A percentile compares a stretch with the other conserved stretches of the same genome.
Conservation (phyloP, 1,139 yeast genomes). For the Debaryomyces sp. region DNA sequence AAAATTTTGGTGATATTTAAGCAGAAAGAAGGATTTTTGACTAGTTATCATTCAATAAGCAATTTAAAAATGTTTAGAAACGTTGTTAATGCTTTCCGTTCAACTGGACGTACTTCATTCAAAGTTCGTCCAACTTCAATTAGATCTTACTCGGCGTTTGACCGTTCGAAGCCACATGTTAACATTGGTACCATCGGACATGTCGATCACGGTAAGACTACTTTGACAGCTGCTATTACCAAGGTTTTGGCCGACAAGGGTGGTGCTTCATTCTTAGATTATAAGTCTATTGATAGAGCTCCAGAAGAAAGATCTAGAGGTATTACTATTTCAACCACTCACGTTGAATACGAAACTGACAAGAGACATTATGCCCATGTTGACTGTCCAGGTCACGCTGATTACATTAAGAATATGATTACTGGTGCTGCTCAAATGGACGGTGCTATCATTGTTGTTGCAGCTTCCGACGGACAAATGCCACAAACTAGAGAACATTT, state of each 20-base stretch:
- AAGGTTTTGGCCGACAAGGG: slow-evolving; percentile 87
- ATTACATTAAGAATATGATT: slow-evolving; percentile 98
- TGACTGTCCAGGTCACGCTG: slow-evolving; percentile 99
- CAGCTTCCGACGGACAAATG: slow-evolving; percentile 99
- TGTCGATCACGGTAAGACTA: slow-evolving; percentile 98
- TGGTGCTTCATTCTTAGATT: slow-evolving; percentile 92
- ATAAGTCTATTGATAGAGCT: slow-evolving; percentile 92
- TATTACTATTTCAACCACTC: slow-evolving; percentile 97
- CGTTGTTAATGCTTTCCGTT: slow-evolving; percentile 24
- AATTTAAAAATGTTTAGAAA: slow-evolving; percentile 25
- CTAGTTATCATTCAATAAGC: slow-evolving; percentile 11
- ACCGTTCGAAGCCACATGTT: slow-evolving; percentile 93
- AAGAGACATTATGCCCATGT: slow-evolving; percentile 96
- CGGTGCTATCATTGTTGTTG: slow-evolving; percentile 99
- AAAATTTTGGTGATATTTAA: slow-evolving; percentile 17
- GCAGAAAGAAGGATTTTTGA: slow-evolving; percentile 7
- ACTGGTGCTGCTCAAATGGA: slow-evolving; percentile 99
- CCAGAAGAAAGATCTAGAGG: slow-evolving; percentile 99
- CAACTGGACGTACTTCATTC: slow-evolving; percentile 16
- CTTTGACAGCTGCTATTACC: slow-evolving; percentile 98
- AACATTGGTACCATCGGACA: slow-evolving; percentile 92
- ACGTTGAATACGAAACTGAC: slow-evolving; percentile 91
- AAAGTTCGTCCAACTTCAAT: slow-evolving; percentile 32
- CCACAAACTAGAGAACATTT: slow-evolving; percentile 99
- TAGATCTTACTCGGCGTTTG: slow-evolving; percentile 69